phyloP scores from a whole-genome alignment of 192 early-diverging fungal species.

The Coemansia nantahalensis region DNA sequence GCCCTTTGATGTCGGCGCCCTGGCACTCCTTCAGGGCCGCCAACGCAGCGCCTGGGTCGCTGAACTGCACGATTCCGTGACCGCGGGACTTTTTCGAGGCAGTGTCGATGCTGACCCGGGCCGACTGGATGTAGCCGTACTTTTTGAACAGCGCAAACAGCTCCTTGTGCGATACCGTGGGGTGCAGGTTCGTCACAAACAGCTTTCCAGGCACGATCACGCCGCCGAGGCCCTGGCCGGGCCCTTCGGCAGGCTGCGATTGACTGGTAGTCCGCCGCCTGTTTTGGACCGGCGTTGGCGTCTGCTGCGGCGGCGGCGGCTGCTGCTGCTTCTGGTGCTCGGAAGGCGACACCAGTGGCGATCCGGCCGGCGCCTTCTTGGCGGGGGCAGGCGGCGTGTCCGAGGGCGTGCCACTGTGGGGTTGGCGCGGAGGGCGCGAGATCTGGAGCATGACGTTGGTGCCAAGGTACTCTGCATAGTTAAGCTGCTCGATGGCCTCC shows the following conservation, averaged over 20 bases:
- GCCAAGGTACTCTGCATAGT: conserved; percentile 42
- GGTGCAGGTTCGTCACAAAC: conserved; percentile 54
- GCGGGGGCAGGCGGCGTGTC: not conserved
- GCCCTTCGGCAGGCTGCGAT: conserved; percentile 3
- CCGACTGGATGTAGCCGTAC: conserved; percentile 55
- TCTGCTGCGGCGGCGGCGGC: not conserved
- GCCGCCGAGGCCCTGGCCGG: conserved; percentile 41
- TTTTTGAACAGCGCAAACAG: conserved; percentile 56
- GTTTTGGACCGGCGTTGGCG: not conserved
- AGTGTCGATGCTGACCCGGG: conserved; percentile 51
- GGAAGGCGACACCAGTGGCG: not conserved
- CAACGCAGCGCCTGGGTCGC: conserved; percentile 39
- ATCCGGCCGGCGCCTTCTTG: not conserved
- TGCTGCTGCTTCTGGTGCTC: conserved; percentile 3
- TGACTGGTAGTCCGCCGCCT: conserved; percentile 15
- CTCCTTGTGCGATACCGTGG: conserved; percentile 54
- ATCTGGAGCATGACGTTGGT: conserved; percentile 34
- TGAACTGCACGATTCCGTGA: conserved; percentile 51
- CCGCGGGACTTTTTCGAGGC: conserved; percentile 46
- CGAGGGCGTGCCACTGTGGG: conserved; percentile 11
- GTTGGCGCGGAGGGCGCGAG: conserved; percentile 19
- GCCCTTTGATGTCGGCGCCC: conserved; percentile 52
- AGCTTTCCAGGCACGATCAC: conserved; percentile 52
- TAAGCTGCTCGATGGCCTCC: conserved; percentile 45
- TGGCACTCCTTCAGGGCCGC: conserved; percentile 49